phyloP scores from a whole-genome alignment of 2,329 filamentous ascomycete species.

The Fusarium robinianum region DNA sequence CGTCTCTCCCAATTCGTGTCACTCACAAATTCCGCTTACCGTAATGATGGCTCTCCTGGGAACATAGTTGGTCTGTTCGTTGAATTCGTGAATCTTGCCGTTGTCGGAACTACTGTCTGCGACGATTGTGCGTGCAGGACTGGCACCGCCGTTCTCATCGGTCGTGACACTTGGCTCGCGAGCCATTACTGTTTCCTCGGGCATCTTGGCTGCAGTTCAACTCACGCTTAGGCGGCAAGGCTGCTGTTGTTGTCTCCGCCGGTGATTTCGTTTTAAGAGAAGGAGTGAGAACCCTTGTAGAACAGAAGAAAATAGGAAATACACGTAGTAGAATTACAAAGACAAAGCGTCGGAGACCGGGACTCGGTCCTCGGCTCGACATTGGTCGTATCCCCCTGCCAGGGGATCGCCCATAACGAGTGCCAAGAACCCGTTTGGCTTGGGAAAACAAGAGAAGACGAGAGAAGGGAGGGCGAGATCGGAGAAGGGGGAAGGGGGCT shows the following conservation, averaged over 20 bases:
- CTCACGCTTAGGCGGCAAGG: too few relatives aligned
- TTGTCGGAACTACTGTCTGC: slow-evolving; percentile 22
- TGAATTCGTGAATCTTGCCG: slow-evolving; percentile 46
- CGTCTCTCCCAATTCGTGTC: too few relatives aligned
- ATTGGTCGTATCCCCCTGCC: neutral
- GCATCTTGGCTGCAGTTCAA: neutral
- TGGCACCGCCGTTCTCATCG: slow-evolving; percentile 11
- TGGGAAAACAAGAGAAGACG: neutral
- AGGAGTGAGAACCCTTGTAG: slow-evolving; percentile 10
- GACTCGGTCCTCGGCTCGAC: neutral
- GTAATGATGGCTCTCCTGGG: slow-evolving; percentile 55
- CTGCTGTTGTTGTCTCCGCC: too few relatives aligned
- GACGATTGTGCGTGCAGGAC: slow-evolving; percentile 6
- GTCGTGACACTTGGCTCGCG: neutral
- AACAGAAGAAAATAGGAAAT: neutral
- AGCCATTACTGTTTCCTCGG: neutral
- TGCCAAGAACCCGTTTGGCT: slow-evolving; percentile 20
- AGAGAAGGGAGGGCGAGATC: too few relatives aligned
- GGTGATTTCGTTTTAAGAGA: too few relatives aligned
- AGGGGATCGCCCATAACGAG: slow-evolving; percentile 13
- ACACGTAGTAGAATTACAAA: too few relatives aligned
- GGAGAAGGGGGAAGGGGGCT: too few relatives aligned
- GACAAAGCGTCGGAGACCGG: too few relatives aligned
- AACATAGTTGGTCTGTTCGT: slow-evolving; percentile 62
- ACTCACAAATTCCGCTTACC: slow-evolving; percentile 35